A percentile compares a stretch with the other conserved stretches of the same genome.
Conservation (phyloP, 2,329 filamentous ascomycete species). For the Fusarium verrucosum region DNA sequence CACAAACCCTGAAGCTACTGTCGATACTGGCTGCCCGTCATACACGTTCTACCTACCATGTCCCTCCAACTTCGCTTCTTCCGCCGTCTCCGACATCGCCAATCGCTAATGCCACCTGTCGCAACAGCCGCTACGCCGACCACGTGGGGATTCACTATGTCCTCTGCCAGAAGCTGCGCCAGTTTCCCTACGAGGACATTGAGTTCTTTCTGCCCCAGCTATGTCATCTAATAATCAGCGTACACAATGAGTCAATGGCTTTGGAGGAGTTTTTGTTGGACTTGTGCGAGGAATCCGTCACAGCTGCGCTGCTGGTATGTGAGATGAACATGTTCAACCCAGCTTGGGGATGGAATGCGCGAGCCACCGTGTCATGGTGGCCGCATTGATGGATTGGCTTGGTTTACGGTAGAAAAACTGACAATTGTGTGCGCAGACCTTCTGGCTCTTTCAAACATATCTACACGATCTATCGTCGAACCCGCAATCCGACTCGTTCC, state of each 20-base stretch:
- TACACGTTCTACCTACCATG: not conserved
- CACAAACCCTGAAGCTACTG: not conserved
- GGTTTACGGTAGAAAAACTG: slow-evolving; percentile 12
- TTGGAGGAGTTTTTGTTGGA: slow-evolving; percentile 88
- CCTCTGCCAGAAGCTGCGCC: slow-evolving; percentile 86
- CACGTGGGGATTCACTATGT: slow-evolving; percentile 92
- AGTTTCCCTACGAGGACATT: slow-evolving; percentile 90
- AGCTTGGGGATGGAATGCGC: slow-evolving; percentile 12
- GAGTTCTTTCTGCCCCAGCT: slow-evolving; percentile 91
- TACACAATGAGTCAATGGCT: slow-evolving; percentile 92
- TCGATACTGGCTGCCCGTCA: not conserved
- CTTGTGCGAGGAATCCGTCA: slow-evolving; percentile 87
- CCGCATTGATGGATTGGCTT: slow-evolving; percentile 1
- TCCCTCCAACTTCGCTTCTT: slow-evolving; percentile 6
- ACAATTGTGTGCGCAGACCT: slow-evolving; percentile 66
- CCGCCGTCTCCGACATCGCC: slow-evolving; percentile 30
- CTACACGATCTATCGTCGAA: slow-evolving; percentile 81
- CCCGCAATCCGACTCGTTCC: slow-evolving; percentile 79
- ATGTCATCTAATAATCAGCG: slow-evolving; percentile 87
- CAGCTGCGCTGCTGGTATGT: slow-evolving; percentile 80
- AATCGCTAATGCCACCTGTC: slow-evolving; percentile 43
- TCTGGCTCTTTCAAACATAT: slow-evolving; percentile 91
- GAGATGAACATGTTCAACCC: slow-evolving; percentile 2
- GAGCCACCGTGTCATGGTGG: slow-evolving; percentile 12
- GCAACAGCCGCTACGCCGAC: slow-evolving; percentile 80